Base-by-base conservation (phyloP, 106 monocot genomes). In the Platanthera zijinensis region DNA sequence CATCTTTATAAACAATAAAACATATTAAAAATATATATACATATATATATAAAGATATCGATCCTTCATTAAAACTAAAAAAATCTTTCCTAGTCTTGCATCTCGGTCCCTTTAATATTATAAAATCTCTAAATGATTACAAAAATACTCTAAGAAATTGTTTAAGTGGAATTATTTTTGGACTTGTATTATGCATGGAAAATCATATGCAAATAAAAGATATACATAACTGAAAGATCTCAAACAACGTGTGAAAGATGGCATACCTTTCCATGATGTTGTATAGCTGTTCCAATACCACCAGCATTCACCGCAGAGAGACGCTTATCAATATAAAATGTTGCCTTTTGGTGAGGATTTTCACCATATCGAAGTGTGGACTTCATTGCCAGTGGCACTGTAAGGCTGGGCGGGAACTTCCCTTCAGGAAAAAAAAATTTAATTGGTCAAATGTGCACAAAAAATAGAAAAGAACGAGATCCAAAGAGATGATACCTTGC, bases 271-370 rank as follows among this genome's bases (percentile, higher is more conserved):
- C 94, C 97, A 79, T 97, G 97, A 64, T 97, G 91, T 51, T 97
- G 97, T 66, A 90, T 79, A 45, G 97, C 80, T 74, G 91, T 97
- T 19, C 94, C 97, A 86, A 94, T 94, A 49, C 97, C 97, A 68
- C 94, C 97, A 82, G 86, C 79, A 82, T 88, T 90, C n/a, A 91
- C 94, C 17, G 85, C 56, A 79, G 97, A 94, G 66, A 97, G 88
- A 81, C 93, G 89, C 50, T 79, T 94, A 52, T 97, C 97, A 48
- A 64, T 71, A 75, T 97, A 97, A 80, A 97, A 89, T 77, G 91
- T 89, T 73, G 97, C 97, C 47, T 89, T 91, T 75, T 94, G 94
- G 83, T 97, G 97, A 80, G 97, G 97, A 86, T 97, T 97, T 84
- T 97, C 97, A 48, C 97, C 97, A 75, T 94, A 97, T 48, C 97